Evolutionary conservation across 768 basidiomycete species (phyloP).

Genomic region (Psilocybe tampanensis): DNA sequence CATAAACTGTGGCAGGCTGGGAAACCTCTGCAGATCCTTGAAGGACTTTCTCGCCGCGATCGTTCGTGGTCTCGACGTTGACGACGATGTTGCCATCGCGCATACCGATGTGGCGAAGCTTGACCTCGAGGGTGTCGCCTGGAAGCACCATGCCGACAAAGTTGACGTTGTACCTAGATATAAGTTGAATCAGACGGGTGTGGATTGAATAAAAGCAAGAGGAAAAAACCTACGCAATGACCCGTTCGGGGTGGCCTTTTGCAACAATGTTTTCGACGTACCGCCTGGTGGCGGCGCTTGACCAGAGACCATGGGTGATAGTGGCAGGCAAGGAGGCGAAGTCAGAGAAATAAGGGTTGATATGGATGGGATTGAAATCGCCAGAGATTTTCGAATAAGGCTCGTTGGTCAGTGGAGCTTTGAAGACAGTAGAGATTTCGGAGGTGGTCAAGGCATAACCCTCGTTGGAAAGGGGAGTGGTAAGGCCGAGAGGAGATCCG

Average conservation of each 20-base stretch:
- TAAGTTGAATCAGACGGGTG: slow-evolving; percentile 8
- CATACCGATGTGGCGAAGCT: slow-evolving; percentile 90
- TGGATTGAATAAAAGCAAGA: neutral
- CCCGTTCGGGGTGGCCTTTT: slow-evolving; percentile 89
- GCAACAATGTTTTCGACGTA: slow-evolving; percentile 94
- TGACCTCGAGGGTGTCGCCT: slow-evolving; percentile 82
- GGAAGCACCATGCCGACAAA: slow-evolving; percentile 98
- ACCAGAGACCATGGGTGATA: slow-evolving; percentile 98
- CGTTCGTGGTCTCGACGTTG: slow-evolving; percentile 84
- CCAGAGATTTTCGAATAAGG: slow-evolving; percentile 96
- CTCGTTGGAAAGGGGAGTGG: slow-evolving; percentile 77
- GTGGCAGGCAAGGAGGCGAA: slow-evolving; percentile 92
- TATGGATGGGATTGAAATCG: slow-evolving; percentile 98
- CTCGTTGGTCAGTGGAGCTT: slow-evolving; percentile 88
- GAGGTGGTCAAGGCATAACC: slow-evolving; percentile 81
- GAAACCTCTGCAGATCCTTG: slow-evolving; percentile 92
- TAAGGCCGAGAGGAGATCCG: slow-evolving; percentile 76
- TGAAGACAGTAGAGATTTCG: slow-evolving; percentile 67
- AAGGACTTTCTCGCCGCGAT: slow-evolving; percentile 87
- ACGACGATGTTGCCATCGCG: slow-evolving; percentile 92
- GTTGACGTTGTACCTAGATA: slow-evolving; percentile 80
- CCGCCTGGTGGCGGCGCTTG: slow-evolving; percentile 90
- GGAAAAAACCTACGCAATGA: slow-evolving; percentile 68
- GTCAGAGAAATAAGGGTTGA: slow-evolving; percentile 98
- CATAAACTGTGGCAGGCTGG: slow-evolving; percentile 91